Evolutionary conservation across 768 basidiomycete genomes (phyloP), one percentile per base, ranked within the genome.

Genomic region (Lenzites betulinus): DNA sequence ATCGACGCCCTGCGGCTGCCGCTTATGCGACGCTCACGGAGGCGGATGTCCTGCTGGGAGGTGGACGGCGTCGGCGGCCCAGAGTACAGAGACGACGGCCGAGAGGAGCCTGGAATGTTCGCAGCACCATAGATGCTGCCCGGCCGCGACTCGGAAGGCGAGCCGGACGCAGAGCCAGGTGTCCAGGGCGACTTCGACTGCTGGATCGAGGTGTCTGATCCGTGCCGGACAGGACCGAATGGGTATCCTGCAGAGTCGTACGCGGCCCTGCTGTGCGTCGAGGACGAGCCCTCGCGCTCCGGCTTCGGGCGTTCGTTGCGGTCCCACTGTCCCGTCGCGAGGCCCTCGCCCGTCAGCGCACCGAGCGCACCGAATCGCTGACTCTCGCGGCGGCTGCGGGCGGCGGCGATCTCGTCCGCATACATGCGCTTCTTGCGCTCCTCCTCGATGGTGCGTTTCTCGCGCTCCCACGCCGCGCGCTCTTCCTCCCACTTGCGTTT

Each of bases 341-440:
- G 63, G 25, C 58, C 64, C 48, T 35, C 72, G 67, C 59, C 70
- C 62, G 51, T 69, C 57, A 39, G 63, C 64, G 39, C 66, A 58
- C 50, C 71, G 60, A 12, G 50, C 51, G 42, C 70, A 58, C 59
- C 71, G 58, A 36, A 67, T 47, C 52, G 73, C 68, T 35, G 73
- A 3, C 78, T 74, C 67, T 91, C 89, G 62, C 87, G 82, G 65
- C 90, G 76, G 42, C 76, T 61, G 64, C 90, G 79, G 3, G 88
- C 75, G 30, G 86, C 87, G 38, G 76, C 77, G 18, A 92, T 77
- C 70, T 86, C 83, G 50, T 88, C 87, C 15, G 78, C 75, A 68
- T 82, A 88, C 54, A 75, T 63, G 44, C 76, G 75, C 67, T 79
- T 79, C 66, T 81, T 82, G 65, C 77, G 77, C 66, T 86, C 85